Evolutionary conservation across 371 early-diverging fungal species (phyloP).

Genomic region (Haplosporangium sp.): DNA sequence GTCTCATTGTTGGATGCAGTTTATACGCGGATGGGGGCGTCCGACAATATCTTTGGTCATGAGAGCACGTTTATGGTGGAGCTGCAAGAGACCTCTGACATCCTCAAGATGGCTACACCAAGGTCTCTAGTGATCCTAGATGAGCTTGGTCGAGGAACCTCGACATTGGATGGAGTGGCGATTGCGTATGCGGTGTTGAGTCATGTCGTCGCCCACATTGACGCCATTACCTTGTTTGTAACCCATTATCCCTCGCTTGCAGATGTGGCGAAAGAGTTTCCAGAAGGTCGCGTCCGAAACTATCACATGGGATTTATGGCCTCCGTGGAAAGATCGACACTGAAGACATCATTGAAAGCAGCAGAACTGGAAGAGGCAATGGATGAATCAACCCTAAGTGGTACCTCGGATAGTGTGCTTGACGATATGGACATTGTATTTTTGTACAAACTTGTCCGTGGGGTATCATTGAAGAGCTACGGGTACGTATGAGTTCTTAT

Average conservation of each 20-base stretch:
- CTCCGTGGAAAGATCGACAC: slow-evolving; percentile 9
- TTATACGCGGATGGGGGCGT: slow-evolving; percentile 88
- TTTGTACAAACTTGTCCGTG: slow-evolving; percentile 86
- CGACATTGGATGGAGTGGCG: slow-evolving; percentile 92
- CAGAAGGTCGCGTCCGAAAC: slow-evolving; percentile 57
- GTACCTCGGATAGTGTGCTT: slow-evolving; percentile 13
- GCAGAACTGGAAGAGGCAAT: not conserved
- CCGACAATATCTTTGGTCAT: slow-evolving; percentile 78
- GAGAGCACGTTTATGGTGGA: slow-evolving; percentile 99
- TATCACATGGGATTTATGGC: slow-evolving; percentile 83
- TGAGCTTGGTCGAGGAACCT: slow-evolving; percentile 99
- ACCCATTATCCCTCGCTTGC: slow-evolving; percentile 93
- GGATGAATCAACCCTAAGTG: not conserved
- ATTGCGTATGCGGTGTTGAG: slow-evolving; percentile 91
- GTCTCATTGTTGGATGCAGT: slow-evolving; percentile 92
- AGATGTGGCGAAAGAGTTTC: slow-evolving; percentile 58
- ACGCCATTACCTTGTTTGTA: slow-evolving; percentile 79
- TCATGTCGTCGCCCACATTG: slow-evolving; percentile 68
- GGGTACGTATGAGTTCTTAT: slow-evolving; percentile 62
- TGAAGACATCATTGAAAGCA: not conserved
- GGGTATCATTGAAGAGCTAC: slow-evolving; percentile 80
- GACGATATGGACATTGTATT: slow-evolving; percentile 74
- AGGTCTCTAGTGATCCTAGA: slow-evolving; percentile 96
- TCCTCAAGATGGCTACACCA: slow-evolving; percentile 83
- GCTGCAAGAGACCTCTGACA: slow-evolving; percentile 96